Percentiles rank a stretch among this genome's conserved stretches.
Conservation (phyloP, 2,329 filamentous ascomycete species). For the Alternaria triticimaculans region DNA sequence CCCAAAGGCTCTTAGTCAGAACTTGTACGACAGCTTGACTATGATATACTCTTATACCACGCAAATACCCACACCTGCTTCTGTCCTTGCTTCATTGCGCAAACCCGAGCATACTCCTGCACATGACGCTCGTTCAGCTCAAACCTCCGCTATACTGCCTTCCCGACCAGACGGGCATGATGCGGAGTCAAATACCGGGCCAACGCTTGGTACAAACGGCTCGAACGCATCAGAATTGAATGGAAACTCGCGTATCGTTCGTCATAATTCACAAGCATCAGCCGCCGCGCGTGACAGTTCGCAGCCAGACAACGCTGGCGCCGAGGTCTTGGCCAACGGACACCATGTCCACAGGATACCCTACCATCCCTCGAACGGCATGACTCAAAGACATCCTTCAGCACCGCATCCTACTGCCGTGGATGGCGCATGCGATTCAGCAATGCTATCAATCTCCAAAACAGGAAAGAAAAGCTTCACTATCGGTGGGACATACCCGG, state of each 20-base stretch:
- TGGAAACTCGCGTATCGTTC: not conserved
- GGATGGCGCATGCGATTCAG: constrained; percentile 9
- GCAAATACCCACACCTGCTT: constrained; percentile 34
- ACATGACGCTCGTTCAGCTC: not conserved
- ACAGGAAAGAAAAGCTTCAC: constrained; percentile 31
- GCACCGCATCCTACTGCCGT: constrained; percentile 1
- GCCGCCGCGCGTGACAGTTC: constrained; percentile 6
- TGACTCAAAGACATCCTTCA: constrained; percentile 12
- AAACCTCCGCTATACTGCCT: not conserved
- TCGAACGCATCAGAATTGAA: constrained; percentile 13
- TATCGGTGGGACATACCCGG: constrained; percentile 10
- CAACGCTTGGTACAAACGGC: constrained; percentile 17
- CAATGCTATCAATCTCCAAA: constrained; percentile 22
- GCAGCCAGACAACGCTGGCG: constrained; percentile 9
- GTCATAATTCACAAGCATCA: constrained; percentile 19
- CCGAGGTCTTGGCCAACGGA: constrained; percentile 30
- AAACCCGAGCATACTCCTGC: not conserved
- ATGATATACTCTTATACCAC: constrained; percentile 45
- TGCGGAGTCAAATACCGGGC: not conserved
- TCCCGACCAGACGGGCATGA: not conserved
- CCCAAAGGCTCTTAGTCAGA: constrained; percentile 67
- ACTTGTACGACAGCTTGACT: constrained; percentile 55
- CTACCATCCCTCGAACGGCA: constrained; percentile 22
- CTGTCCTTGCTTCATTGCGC: constrained; percentile 32
- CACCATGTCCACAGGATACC: constrained; percentile 39